A percentile compares a stretch with the other conserved stretches of the same genome.
phyloP scores from a whole-genome alignment of 495 filamentous ascomycete genomes.

The Penicillium daleae region DNA sequence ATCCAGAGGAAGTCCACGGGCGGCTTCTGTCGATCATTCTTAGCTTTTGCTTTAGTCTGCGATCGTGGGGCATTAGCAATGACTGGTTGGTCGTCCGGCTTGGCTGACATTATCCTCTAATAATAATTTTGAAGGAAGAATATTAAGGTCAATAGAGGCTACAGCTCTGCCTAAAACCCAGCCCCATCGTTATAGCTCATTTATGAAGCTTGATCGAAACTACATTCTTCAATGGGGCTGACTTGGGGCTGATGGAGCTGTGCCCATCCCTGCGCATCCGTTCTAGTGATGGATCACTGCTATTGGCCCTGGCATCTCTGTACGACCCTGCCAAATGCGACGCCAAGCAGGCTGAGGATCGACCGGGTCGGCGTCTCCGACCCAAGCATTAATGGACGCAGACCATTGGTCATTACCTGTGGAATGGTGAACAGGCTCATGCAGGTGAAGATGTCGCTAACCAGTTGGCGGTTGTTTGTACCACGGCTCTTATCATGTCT shows the following conservation, averaged over 20 bases:
- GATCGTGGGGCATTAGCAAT: background rate
- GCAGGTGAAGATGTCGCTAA: background rate
- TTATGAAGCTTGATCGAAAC: background rate
- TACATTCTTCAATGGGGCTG: background rate
- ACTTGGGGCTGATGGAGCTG: background rate
- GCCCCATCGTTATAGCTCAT: background rate
- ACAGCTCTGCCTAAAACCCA: background rate
- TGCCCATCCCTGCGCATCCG: background rate
- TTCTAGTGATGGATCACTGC: background rate
- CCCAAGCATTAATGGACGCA: background rate
- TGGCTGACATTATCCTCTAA: background rate
- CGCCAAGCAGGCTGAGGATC: background rate
- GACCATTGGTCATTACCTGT: background rate
- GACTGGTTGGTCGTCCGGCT: background rate
- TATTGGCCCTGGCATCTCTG: background rate
- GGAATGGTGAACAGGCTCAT: background rate
- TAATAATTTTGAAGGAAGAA: background rate
- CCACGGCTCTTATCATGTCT: background rate
- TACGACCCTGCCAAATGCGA: background rate
- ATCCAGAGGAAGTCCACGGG: constrained; percentile 6
- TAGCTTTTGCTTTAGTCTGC: background rate
- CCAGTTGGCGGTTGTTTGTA: background rate
- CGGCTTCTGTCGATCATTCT: background rate
- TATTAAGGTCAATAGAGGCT: background rate
- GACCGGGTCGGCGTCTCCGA: background rate